Evolutionary conservation across 345 rosid genomes (phyloP).

Genomic region (Syzygium aromaticum): DNA sequence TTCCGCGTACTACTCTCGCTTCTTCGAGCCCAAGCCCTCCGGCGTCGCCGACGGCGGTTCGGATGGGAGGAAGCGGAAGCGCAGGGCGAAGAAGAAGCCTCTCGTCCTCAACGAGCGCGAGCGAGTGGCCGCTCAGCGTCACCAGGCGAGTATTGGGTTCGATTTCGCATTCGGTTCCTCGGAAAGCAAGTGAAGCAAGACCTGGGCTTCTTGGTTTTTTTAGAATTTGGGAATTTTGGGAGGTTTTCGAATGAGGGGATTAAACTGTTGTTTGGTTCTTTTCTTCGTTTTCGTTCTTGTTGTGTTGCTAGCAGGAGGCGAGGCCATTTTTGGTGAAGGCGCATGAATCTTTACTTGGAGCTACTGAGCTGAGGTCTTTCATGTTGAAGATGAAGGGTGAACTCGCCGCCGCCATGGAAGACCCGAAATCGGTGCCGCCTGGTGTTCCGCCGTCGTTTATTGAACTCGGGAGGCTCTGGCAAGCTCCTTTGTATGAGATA

Average conservation of each 20-base stretch:
- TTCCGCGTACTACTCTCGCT: conserved; percentile 69
- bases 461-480: conserved; percentile 72
- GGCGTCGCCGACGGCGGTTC: conserved; percentile 6
- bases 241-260: background rate
- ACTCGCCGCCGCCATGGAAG: conserved; percentile 12
- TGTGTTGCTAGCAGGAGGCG: conserved; percentile 28
- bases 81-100: conserved; percentile 29
- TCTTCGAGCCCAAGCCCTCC: conserved; percentile 28
- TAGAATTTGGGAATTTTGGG: background rate
- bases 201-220: background rate
- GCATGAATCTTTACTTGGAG: conserved; percentile 30
- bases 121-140: conserved; percentile 52
- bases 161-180: background rate
- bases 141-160: conserved; percentile 33
- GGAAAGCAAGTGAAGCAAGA: background rate
- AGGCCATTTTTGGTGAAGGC: conserved; percentile 43
- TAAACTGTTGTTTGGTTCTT: background rate
- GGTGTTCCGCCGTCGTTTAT: conserved; percentile 32
- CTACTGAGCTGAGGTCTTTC: conserved; percentile 32
- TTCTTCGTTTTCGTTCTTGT: background rate
- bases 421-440: background rate
- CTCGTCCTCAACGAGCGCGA: conserved; percentile 47
- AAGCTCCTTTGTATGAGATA: conserved; percentile 67
- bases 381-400: conserved; percentile 30
- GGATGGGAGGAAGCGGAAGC: conserved; percentile 42